A percentile compares a stretch with the other conserved stretches of the same genome.
Evolutionary conservation across 495 filamentous ascomycete species (phyloP).

Genomic region (Echria macrotheca): DNA sequence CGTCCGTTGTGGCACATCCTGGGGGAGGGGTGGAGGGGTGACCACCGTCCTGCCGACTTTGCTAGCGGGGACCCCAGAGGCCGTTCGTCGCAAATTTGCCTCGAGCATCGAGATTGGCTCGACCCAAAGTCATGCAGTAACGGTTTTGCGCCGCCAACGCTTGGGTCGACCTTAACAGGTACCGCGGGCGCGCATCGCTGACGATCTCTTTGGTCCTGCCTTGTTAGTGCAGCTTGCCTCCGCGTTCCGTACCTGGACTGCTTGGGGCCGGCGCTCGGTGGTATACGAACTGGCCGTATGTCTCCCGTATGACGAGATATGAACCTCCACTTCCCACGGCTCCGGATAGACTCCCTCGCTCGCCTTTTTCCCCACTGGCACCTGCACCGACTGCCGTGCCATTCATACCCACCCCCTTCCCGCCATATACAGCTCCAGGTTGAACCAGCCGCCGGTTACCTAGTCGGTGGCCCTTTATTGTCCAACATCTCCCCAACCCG

Average conservation of each 20-base stretch:
- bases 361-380: conserved; percentile 12
- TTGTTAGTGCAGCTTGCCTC: not conserved
- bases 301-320: conserved; percentile 24
- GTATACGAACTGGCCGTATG: not conserved
- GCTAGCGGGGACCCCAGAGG: not conserved
- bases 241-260: conserved; percentile 10
- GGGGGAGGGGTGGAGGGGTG: not conserved
- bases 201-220: conserved; percentile 1
- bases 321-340: conserved; percentile 28
- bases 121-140: not conserved
- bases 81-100: conserved; percentile 8
- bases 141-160: not conserved
- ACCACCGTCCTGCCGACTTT: not conserved
- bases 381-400: conserved; percentile 6
- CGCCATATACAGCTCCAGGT: not conserved
- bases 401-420: conserved; percentile 4
- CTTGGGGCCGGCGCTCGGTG: not conserved
- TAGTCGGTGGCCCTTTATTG: not conserved
- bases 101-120: no score
- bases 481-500: not conserved
- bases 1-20: conserved; percentile 11
- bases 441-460: not conserved
- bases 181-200: no score
- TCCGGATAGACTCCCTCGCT: conserved; percentile 21
- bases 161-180: conserved; percentile 3